These are phyloP conservation scores for Berberis thunbergii DNA, from an alignment of 164 flowering plant genomes.

Conservation along the genomic window DNA sequence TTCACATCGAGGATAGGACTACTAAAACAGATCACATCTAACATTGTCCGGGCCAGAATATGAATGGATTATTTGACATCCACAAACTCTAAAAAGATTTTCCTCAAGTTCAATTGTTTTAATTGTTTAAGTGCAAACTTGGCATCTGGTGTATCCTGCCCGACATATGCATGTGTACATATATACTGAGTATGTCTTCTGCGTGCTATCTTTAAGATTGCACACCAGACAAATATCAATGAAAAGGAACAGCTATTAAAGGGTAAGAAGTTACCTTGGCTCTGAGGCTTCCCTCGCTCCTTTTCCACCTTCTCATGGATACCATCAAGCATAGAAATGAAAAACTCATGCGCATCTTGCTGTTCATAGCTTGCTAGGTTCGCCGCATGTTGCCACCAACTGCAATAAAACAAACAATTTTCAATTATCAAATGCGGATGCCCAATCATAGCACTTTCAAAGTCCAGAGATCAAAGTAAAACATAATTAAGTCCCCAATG, in stretches of 20 bases:
- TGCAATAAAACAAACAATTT: slow-evolving; percentile 24
- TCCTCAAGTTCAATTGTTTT: no score
- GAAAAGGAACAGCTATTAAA: neutral
- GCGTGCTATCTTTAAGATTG: no score
- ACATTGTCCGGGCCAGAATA: no score
- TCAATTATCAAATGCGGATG: slow-evolving; percentile 9
- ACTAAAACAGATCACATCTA: no score
- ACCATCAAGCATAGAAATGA: slow-evolving; percentile 84
- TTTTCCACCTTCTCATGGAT: slow-evolving; percentile 76
- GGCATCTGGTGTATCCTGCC: no score
- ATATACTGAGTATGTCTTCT: no score
- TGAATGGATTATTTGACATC: no score
- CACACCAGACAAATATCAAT: neutral
- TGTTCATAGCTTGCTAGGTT: slow-evolving; percentile 92
- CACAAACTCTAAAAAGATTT: no score
- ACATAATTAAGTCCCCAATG: neutral
- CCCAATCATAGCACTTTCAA: slow-evolving; percentile 1
- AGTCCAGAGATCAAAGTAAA: slow-evolving; percentile 4
- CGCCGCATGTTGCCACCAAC: slow-evolving; percentile 98
- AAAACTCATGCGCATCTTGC: slow-evolving; percentile 95
- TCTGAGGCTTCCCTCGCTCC: slow-evolving; percentile 39
- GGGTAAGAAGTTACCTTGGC: slow-evolving; percentile 44
- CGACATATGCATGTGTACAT: no score
- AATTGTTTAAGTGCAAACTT: no score
- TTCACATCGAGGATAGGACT: no score